Evolutionary conservation across 768 basidiomycete species (phyloP), one percentile per base, ranked within the genome.

Genomic region (Lactifluus pinguis): DNA sequence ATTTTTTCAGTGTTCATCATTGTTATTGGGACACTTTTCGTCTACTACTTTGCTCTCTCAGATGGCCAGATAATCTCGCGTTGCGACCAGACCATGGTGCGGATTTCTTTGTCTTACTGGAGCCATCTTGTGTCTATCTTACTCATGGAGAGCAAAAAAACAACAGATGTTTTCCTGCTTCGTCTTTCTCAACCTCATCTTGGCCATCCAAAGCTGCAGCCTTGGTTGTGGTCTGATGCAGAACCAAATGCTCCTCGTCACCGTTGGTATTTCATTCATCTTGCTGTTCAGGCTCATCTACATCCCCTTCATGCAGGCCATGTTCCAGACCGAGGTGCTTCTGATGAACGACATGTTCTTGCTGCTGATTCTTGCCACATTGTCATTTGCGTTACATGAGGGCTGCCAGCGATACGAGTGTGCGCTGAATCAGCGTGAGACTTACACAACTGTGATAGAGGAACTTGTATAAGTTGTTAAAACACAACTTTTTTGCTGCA

Each of bases 151-250:
- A 25, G 25, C 25, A 25, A 25, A 32, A 49, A 49, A 13, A 13
- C n/a, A 17, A n/a, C 72, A 97, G 95, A 97, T 95, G 29, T 98
- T 98, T 73, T 89, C 94, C 17, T 88, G 86, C 70, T 98, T 98
- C 74, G 95, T 98, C 60, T 91, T 98, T 78, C 86, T 98, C 63
- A 95, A 98, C 73, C 83, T 98, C 48, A 88, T 93, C 10, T 98
- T 94, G 42, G 95, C 95, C 1, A 73, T 97, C 36, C 95, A 98
- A 72, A 95, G 91, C 72, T 90, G 95, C 56, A 93, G 93, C 10
- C 81, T 98, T 15, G 85, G 86, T 45, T 95, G 93, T 67, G 86
- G 84, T 6, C 69, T 98, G 34, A 75, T 83, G 59, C 86, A 87
- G 69, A 98, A 98, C 77, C 81, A 80, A 68, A 95, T 98, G 91